phyloP scores from a whole-genome alignment of 1,284 basidiomycete genomes.

The Sanghuangporus sanghuang region DNA sequence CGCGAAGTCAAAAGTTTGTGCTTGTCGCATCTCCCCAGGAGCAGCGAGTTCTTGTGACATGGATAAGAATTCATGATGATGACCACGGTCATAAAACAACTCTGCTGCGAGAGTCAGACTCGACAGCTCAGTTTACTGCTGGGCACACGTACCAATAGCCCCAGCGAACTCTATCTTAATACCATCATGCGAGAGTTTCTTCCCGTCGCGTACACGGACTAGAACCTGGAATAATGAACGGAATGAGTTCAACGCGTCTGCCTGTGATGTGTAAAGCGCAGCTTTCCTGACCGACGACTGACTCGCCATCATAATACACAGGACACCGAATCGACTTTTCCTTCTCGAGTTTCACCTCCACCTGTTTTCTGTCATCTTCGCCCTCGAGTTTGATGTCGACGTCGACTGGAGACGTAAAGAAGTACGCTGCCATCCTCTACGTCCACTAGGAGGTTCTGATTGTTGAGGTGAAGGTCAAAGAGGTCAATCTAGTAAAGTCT shows the following conservation, averaged over 20 bases:
- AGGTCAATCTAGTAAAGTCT: not conserved
- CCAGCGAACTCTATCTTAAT: conserved; percentile 98
- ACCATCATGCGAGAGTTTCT: conserved; percentile 93
- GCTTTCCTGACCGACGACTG: conserved; percentile 79
- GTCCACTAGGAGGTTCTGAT: not conserved
- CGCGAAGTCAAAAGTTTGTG: conserved; percentile 91
- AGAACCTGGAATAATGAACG: conserved; percentile 51
- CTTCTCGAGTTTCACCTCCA: conserved; percentile 41
- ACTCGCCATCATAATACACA: conserved; percentile 95
- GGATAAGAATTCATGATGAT: conserved; percentile 97
- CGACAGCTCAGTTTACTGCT: not conserved
- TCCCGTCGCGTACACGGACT: conserved; percentile 89
- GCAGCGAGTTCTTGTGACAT: conserved; percentile 92
- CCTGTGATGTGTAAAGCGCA: conserved; percentile 2
- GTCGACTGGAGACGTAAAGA: conserved; percentile 52
- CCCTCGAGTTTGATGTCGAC: conserved; percentile 50
- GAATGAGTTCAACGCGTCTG: conserved; percentile 1
- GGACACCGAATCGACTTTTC: conserved; percentile 72
- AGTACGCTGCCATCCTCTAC: conserved; percentile 47
- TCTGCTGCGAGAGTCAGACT: conserved; percentile 44
- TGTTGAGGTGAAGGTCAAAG: not conserved
- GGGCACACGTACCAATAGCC: conserved; percentile 74
- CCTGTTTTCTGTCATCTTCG: conserved; percentile 50
- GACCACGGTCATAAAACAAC: conserved; percentile 94
- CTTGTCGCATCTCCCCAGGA: conserved; percentile 91